Conservation (phyloP, 331 rosid species). For the Rosa hybrid region DNA sequence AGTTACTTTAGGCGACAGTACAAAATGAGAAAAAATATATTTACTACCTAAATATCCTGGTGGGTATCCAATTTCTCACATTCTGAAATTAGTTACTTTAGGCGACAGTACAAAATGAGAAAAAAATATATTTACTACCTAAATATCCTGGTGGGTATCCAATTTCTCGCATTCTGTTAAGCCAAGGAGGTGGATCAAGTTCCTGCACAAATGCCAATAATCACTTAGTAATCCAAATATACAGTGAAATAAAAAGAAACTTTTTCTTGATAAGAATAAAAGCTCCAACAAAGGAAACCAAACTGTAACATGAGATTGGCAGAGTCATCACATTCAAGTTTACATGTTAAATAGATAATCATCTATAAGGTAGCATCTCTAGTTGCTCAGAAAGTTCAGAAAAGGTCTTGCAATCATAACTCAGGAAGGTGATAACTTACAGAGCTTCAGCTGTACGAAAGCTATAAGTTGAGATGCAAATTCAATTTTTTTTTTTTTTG, state of each 20-base stretch:
- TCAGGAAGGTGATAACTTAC: background rate
- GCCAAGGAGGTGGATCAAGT: conserved; percentile 99
- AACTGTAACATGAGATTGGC: background rate
- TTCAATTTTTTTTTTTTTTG: background rate
- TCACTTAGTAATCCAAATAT: background rate
- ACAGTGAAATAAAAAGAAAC: conserved; percentile 6
- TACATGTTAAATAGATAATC: background rate
- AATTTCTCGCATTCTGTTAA: conserved; percentile 92
- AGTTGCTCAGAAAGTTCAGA: background rate
- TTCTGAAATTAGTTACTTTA: conserved; percentile 43
- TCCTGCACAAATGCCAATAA: conserved; percentile 52
- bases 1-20: background rate
- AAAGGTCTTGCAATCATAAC: background rate
- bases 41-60: conserved; percentile 88
- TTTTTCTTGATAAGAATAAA: background rate
- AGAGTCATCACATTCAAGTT: conserved; percentile 7
- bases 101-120: background rate
- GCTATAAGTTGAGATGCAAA: background rate
- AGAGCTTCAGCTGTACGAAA: background rate
- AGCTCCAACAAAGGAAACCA: background rate
- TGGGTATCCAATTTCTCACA: conserved; percentile 98
- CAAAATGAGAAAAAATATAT: conserved; percentile 17
- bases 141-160: conserved; percentile 99
- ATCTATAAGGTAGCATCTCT: background rate
- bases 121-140: conserved; percentile 51